A percentile compares a stretch with the other conserved stretches of the same genome.
phyloP scores from a whole-genome alignment of 1,139 yeast species.

The Blastobotrys persicus region DNA sequence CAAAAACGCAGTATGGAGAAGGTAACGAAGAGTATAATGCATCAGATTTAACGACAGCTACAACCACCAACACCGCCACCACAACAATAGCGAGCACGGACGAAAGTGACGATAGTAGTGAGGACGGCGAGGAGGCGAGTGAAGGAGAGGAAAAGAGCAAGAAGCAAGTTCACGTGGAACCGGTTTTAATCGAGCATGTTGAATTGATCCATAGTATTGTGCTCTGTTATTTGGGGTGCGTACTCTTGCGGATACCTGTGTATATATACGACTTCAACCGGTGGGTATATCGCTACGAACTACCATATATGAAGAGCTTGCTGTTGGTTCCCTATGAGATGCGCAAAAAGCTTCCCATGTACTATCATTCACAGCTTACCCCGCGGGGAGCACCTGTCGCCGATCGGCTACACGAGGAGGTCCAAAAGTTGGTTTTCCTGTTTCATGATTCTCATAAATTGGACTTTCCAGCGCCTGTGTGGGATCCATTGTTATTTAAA shows the following conservation, averaged over 20 bases:
- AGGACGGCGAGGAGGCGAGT: conserved; percentile 10
- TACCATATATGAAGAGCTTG: conserved; percentile 31
- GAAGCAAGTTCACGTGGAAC: conserved; percentile 2
- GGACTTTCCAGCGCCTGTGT: conserved; percentile 25
- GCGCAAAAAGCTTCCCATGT: conserved; percentile 19
- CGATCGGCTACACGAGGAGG: conserved; percentile 18
- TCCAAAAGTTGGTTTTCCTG: conserved; percentile 15
- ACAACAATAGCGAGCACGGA: conserved; percentile 1
- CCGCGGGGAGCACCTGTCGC: conserved; percentile 22
- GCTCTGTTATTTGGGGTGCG: conserved; percentile 32
- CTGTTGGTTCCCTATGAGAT: conserved; percentile 25
- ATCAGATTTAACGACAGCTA: neutral
- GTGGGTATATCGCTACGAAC: conserved; percentile 32
- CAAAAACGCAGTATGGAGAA: conserved; percentile 22
- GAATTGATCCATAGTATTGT: conserved; percentile 22
- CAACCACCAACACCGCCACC: neutral
- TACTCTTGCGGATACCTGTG: conserved; percentile 30
- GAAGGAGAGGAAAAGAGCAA: conserved; percentile 3
- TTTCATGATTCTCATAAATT: conserved; percentile 19
- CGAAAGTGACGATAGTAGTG: conserved; percentile 9
- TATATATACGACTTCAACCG: conserved; percentile 32
- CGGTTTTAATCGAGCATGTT: conserved; percentile 12
- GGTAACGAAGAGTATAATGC: conserved; percentile 13
- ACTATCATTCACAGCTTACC: conserved; percentile 15
- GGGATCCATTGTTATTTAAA: conserved; percentile 31